Conservation (phyloP, 805 yeast genomes). For the Candida nemodendra region DNA sequence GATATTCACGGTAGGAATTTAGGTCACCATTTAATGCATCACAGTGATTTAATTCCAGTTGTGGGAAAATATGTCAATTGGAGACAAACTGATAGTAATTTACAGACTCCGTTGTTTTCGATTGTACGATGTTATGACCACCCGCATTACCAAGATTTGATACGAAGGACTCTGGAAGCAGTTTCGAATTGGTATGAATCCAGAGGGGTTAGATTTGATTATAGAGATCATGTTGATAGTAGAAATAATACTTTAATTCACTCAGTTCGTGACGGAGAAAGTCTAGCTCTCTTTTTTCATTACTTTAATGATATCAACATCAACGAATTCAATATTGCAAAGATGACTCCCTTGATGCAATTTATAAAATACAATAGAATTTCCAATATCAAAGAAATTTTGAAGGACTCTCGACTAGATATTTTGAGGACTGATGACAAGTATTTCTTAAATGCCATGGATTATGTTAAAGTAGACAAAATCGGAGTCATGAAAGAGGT, state of each 20-base stretch:
- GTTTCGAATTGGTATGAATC: slow-evolving; percentile 43
- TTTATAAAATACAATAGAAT: slow-evolving; percentile 67
- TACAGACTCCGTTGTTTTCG: slow-evolving; percentile 77
- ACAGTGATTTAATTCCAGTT: slow-evolving; percentile 45
- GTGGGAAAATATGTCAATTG: slow-evolving; percentile 68
- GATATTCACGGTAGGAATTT: slow-evolving; percentile 59
- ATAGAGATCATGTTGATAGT: slow-evolving; percentile 65
- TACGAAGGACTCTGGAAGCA: slow-evolving; percentile 44
- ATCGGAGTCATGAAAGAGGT: slow-evolving; percentile 4
- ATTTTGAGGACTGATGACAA: slow-evolving; percentile 33
- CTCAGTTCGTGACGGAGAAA: slow-evolving; percentile 49
- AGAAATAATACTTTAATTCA: slow-evolving; percentile 79
- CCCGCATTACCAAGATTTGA: slow-evolving; percentile 50
- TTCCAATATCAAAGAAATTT: slow-evolving; percentile 53
- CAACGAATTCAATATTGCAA: slow-evolving; percentile 58
- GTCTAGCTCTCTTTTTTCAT: slow-evolving; percentile 41
- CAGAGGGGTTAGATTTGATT: slow-evolving; percentile 36
- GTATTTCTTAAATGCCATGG: slow-evolving; percentile 40
- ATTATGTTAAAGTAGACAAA: slow-evolving; percentile 42
- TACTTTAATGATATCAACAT: slow-evolving; percentile 43
- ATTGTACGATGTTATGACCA: slow-evolving; percentile 82
- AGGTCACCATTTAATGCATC: slow-evolving; percentile 73
- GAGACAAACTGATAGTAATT: slow-evolving; percentile 59
- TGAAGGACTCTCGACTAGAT: slow-evolving; percentile 50
- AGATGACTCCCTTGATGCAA: slow-evolving; percentile 67